phyloP scores from a whole-genome alignment of 2,329 filamentous ascomycete genomes.

The Daldinia sp. region DNA sequence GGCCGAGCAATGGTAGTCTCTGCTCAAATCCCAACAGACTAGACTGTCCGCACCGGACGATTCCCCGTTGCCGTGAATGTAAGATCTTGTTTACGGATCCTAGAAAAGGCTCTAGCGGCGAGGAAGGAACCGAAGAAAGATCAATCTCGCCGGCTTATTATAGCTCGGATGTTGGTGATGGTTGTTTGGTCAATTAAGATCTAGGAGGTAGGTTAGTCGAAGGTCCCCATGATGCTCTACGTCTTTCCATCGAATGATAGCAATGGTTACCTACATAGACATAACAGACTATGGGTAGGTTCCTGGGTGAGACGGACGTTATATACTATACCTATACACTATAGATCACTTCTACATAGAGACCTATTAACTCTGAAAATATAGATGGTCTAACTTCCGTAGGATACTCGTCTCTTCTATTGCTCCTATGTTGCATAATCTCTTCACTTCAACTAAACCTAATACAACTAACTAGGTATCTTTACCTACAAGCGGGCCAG shows the following conservation, averaged over 20 bases:
- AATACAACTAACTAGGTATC: neutral
- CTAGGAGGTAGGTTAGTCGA: neutral
- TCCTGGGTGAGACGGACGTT: neutral
- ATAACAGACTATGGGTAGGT: too few species aligned
- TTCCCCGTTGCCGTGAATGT: conserved; percentile 40
- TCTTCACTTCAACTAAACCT: too few species aligned
- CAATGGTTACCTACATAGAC: neutral
- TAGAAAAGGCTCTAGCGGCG: neutral
- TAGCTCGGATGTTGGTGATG: neutral
- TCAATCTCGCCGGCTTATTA: neutral
- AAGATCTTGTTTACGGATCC: conserved; percentile 38
- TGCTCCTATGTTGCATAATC: neutral
- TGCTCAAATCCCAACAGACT: conserved; percentile 41
- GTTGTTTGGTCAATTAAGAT: neutral
- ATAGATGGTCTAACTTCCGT: neutral
- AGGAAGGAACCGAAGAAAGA: neutral
- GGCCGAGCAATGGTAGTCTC: conserved; percentile 39
- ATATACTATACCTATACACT: neutral
- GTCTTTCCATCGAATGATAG: neutral
- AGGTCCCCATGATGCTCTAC: neutral
- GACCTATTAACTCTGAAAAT: neutral
- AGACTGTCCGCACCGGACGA: conserved; percentile 37
- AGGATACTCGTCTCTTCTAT: neutral
- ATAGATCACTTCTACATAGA: neutral
- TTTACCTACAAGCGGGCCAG: neutral